Conservation (phyloP, 331 rosid genomes). For the Malus hybrid region DNA sequence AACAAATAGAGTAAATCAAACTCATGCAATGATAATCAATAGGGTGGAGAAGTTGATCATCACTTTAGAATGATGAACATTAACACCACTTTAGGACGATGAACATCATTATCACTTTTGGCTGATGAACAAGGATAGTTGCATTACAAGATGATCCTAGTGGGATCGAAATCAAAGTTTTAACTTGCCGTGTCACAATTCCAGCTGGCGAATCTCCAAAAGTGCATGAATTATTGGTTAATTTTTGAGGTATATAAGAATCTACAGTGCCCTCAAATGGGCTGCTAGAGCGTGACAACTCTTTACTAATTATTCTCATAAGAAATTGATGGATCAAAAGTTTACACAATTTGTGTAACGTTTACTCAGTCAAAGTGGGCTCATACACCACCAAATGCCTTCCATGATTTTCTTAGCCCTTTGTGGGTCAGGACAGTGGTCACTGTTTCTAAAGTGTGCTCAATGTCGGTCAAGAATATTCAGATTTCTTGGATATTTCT, state of each 20-base stretch:
- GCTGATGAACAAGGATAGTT: too few relatives aligned
- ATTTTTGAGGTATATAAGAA: slow-evolving; percentile 6
- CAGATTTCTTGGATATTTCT: background rate
- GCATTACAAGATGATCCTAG: slow-evolving; percentile 6
- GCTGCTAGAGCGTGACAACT: background rate
- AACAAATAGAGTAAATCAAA: too few relatives aligned
- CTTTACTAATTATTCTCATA: background rate
- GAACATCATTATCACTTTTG: too few relatives aligned
- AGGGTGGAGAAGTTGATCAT: too few relatives aligned
- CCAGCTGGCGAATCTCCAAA: slow-evolving; percentile 47
- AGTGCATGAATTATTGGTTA: slow-evolving; percentile 41
- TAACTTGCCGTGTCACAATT: slow-evolving; percentile 14
- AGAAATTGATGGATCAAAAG: background rate
- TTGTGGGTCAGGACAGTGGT: too few relatives aligned
- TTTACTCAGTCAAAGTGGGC: too few relatives aligned
- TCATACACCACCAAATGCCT: too few relatives aligned
- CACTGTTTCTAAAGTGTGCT: too few relatives aligned
- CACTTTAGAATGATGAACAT: too few relatives aligned
- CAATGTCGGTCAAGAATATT: background rate
- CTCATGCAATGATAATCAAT: too few relatives aligned
- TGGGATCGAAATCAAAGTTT: slow-evolving; percentile 24
- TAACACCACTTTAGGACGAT: too few relatives aligned
- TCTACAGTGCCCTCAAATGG: background rate
- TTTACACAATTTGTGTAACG: background rate
- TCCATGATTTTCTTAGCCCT: too few relatives aligned